These are phyloP conservation scores for Articulospora tetracladia DNA, from an alignment of 495 filamentous ascomycete species.

Conservation along the genomic window DNA sequence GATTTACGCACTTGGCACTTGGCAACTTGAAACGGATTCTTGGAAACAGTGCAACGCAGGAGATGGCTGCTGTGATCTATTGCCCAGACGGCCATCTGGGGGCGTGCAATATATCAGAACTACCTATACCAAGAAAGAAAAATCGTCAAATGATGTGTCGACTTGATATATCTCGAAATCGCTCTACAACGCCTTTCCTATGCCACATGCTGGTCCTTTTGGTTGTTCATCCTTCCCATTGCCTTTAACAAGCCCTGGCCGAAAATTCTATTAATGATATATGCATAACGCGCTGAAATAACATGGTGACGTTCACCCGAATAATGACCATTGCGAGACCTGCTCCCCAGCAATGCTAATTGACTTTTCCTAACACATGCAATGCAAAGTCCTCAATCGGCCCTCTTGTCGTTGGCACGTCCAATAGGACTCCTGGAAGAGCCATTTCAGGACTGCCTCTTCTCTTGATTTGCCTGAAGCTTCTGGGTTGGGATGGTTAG, in stretches of 20 bases:
- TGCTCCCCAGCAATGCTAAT: neutral
- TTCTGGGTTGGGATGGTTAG: conserved; percentile 75
- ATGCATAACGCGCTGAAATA: neutral
- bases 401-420: conserved; percentile 13
- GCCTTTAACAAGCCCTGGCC: too few species aligned
- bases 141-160: neutral
- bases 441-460: conserved; percentile 12
- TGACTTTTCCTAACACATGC: neutral
- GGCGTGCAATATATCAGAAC: neutral
- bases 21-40: too few species aligned
- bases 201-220: neutral
- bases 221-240: neutral
- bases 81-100: neutral
- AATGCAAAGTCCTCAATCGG: conserved; percentile 8
- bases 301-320: neutral
- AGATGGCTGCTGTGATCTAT: too few species aligned
- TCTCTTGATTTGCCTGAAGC: conserved; percentile 32
- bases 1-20: too few species aligned
- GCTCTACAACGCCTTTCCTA: neutral
- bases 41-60: too few species aligned
- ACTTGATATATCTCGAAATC: neutral
- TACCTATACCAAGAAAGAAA: too few species aligned
- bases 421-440: conserved; percentile 15
- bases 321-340: conserved; percentile 1
- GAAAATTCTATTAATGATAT: conserved; percentile 10